Evolutionary conservation across 2,329 filamentous ascomycete genomes (phyloP), one percentile per base, ranked within the genome.

Genomic region (Mollisiaceae sp.): DNA sequence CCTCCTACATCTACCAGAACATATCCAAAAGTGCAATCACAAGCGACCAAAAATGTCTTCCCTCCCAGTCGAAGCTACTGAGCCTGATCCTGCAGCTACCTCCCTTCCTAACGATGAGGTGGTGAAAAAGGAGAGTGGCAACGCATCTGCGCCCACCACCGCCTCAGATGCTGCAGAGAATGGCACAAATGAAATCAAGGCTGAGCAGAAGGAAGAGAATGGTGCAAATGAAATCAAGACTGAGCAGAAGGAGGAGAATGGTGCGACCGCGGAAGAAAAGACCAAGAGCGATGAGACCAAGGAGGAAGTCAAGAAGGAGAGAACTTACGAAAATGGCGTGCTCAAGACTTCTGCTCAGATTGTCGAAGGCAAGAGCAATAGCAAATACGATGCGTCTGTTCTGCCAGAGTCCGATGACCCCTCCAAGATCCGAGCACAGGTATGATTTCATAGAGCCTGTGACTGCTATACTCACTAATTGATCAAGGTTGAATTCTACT

Each of bases 401-500:
- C 79, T 82, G 69, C 77, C 83, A 66, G 83, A 86, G 74, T 86
- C 84, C 62, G 83, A 84, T 72, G 88, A 92, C 75, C 85, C 86
- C 1, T 82, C 81, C 35, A 83, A 88, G 77, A 92, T 92, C 73
- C 85, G 88, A 72, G 86, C 86, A 75, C 90, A 91, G 80, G 86
- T 86, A 79, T 72, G 76, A 38, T 15, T 27, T 45, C n/a, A 62
- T 63, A 11, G 32, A 18, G 14, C 24, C 50, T 32, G 15, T 22
- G 24, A 35, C 15, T 11, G 14, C 27, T 54, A 4, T 67, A 63
- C 2, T 36, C 12, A 62, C 52, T 56, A 27, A 55, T 38, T n/a
- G 14, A 11, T 14, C 36, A 71, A 96, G 91, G 92, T 97, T 73
- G 93, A 97, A 77, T 97, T 97, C 79, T 97, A 97, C 85, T 97